These are phyloP conservation scores for Jacaranda copaia DNA, from an alignment of 257 asterid species.

Conservation along the genomic window DNA sequence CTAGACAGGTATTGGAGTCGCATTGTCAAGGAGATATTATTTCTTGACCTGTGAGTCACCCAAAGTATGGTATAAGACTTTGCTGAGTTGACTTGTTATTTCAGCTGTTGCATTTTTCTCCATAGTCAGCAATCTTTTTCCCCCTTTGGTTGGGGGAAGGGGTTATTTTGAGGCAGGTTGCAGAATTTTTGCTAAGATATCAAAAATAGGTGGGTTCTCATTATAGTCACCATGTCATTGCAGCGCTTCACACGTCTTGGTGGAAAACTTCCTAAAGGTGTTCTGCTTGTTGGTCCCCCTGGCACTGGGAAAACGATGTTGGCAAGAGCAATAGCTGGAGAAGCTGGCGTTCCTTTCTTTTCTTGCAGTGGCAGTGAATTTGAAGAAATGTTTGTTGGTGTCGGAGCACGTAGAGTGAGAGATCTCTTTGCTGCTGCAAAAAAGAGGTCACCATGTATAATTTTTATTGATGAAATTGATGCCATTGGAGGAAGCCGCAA, in stretches of 20 bases:
- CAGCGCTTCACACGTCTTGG: constrained; percentile 95
- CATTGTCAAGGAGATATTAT: background rate
- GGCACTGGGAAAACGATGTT: constrained; percentile 97
- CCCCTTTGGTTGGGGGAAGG: background rate
- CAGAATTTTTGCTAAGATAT: constrained; percentile 9
- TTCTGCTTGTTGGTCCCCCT: constrained; percentile 90
- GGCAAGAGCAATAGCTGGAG: constrained; percentile 97
- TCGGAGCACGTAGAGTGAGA: constrained; percentile 95
- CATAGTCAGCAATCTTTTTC: background rate
- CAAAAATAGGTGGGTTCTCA: constrained; percentile 30
- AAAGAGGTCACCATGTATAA: constrained; percentile 87
- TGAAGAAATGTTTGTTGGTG: constrained; percentile 97
- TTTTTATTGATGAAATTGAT: constrained; percentile 87
- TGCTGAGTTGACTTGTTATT: constrained; percentile 3
- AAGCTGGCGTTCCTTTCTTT: constrained; percentile 94
- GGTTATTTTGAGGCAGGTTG: background rate
- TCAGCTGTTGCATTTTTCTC: background rate
- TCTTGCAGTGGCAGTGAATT: constrained; percentile 96
- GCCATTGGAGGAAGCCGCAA: constrained; percentile 94
- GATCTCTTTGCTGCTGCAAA: constrained; percentile 93
- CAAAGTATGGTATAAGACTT: background rate
- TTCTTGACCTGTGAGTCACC: background rate
- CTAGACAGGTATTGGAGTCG: background rate
- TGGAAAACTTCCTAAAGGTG: constrained; percentile 97
- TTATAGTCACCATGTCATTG: constrained; percentile 35